Evolutionary conservation across 2,329 filamentous ascomycete species (phyloP), one percentile per base, ranked within the genome.

Genomic region (Eutypella sp.): DNA sequence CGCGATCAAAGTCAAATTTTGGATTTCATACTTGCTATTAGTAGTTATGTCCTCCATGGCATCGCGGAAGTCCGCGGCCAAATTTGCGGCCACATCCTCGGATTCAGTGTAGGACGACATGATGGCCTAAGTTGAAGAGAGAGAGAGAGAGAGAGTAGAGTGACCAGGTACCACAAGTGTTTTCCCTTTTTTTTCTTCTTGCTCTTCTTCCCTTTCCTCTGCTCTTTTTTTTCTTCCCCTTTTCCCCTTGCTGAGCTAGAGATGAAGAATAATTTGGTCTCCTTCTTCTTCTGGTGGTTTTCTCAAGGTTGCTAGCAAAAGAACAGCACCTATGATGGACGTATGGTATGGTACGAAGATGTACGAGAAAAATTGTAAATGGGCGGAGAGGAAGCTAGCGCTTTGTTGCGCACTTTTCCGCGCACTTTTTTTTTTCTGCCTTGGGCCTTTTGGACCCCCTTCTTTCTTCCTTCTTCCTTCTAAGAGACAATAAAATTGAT

Each of bases 1-100:
- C 49, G 93, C 93, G 69, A 99, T 97, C 66, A 96, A 84, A 51
- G 93, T 99, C 70, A 99, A 72, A 70, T 95, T 97, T 76, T 87
- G 92, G 67, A 99, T 99, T 70, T 97, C 92, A 69, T 89, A 89
- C 63, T 90, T 85, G 70, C 89, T 89, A 71, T 96, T 96, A 64
- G 84, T 80, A 55, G 87, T 88, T 61, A 99, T 77, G 68, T 96
- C 92, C 71, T 95, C 88, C 64, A 99, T 75, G 45, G 91, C 93
- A 63, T 89, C 87, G 66, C 87, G 88, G 72, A 96, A 99, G 71
- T 97, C 93, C 68, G 92, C 87, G 52, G 91, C 91, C 58, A 96
- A 99, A 71, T 97, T 93, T 68, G 92, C 87, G 52, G 91, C 91
- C 58, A 99, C 89, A 70, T 95, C 90, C 66, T 88, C 89, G 53